Conservation (phyloP, 108 stramenopile species). For the Cyclostephanos invisitatus region DNA sequence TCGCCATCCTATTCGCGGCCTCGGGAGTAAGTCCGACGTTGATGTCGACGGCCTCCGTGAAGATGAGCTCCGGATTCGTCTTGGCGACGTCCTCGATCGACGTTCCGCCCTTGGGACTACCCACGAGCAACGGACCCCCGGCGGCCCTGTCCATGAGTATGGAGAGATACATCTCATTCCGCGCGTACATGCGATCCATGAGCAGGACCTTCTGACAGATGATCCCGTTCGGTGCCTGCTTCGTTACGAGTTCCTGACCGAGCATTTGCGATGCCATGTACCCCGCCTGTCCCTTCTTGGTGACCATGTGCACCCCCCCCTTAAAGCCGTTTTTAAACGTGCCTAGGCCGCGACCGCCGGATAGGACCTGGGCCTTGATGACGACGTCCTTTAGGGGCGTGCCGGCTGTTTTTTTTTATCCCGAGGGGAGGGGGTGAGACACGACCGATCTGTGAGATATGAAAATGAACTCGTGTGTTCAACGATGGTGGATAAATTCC, state of each 20-base stretch:
- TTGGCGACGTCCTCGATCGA: slow-evolving; percentile 87
- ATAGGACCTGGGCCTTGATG: slow-evolving; percentile 88
- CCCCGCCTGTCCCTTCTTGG: slow-evolving; percentile 54
- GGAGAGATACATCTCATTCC: slow-evolving; percentile 80
- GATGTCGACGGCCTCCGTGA: slow-evolving; percentile 70
- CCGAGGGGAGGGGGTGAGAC: background rate
- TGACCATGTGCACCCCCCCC: slow-evolving; percentile 87
- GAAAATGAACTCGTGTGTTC: background rate
- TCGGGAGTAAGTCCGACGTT: slow-evolving; percentile 63
- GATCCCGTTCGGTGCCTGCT: slow-evolving; percentile 65
- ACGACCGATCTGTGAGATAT: background rate
- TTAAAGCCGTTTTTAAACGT: slow-evolving; percentile 84
- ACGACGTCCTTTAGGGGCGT: slow-evolving; percentile 50
- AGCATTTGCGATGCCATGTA: slow-evolving; percentile 81
- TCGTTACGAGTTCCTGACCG: slow-evolving; percentile 81
- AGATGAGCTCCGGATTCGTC: slow-evolving; percentile 73
- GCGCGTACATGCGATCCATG: slow-evolving; percentile 82
- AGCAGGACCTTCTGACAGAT: slow-evolving; percentile 67
- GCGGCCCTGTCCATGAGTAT: slow-evolving; percentile 80
- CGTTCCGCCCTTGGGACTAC: slow-evolving; percentile 72
- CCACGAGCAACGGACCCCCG: slow-evolving; percentile 79
- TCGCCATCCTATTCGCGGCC: slow-evolving; percentile 45
- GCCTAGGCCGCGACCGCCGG: slow-evolving; percentile 85
- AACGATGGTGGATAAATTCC: too few relatives aligned
- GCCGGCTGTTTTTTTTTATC: slow-evolving; percentile 18